A percentile compares a stretch with the other conserved stretches of the same genome.
Evolutionary conservation across 768 basidiomycete species (phyloP).

Genomic region (Rubroboletus satanas): DNA sequence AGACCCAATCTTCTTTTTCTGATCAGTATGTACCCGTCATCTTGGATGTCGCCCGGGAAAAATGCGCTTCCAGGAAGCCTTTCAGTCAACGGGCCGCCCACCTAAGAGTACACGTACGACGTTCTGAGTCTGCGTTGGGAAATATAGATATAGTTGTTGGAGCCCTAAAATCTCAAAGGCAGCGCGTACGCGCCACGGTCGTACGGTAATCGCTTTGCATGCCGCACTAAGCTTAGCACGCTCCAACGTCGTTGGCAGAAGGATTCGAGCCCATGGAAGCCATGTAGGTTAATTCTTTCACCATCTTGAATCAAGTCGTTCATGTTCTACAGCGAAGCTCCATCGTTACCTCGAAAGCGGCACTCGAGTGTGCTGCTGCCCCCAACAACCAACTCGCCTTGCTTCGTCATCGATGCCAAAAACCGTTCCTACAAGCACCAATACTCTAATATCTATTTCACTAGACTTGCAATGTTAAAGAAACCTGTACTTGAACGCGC

Average conservation of each 20-base stretch:
- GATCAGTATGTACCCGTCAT: not conserved
- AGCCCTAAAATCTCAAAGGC: not conserved
- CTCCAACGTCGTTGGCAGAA: not conserved
- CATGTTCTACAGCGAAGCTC: slow-evolving; percentile 18
- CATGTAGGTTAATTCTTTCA: not conserved
- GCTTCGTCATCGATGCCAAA: slow-evolving; percentile 41
- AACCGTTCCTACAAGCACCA: slow-evolving; percentile 61
- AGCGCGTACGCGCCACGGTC: not conserved
- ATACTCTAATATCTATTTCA: slow-evolving; percentile 72
- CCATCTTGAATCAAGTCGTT: not conserved
- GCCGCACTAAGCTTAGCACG: not conserved
- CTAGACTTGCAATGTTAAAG: slow-evolving; percentile 49
- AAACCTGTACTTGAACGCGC: slow-evolving; percentile 48
- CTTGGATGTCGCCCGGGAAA: not conserved
- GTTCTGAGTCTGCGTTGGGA: not conserved
- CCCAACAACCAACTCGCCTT: slow-evolving; percentile 29
- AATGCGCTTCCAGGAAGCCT: not conserved
- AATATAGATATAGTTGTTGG: not conserved
- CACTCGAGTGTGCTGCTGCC: slow-evolving; percentile 29
- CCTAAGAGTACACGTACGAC: not conserved
- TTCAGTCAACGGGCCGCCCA: too few species aligned
- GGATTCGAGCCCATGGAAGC: not conserved
- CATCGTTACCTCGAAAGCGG: slow-evolving; percentile 19
- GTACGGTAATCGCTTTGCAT: not conserved
- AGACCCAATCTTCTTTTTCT: not conserved